Base-by-base conservation (phyloP, 2,329 filamentous ascomycete genomes). In the Neonectria coccinea region DNA sequence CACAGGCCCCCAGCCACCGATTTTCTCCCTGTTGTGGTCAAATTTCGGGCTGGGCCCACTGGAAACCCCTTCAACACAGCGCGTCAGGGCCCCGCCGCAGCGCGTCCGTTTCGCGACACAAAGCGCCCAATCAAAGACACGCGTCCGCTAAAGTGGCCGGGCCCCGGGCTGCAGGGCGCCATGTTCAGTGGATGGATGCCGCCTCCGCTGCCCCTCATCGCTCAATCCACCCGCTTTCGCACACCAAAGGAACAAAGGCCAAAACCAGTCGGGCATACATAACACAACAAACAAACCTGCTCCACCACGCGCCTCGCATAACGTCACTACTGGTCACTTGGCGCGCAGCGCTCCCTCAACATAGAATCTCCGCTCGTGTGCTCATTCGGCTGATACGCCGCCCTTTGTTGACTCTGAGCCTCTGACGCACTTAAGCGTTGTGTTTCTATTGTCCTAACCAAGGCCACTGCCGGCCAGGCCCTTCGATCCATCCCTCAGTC, bases 101-200 rank as follows among this genome's bases (percentile, higher is more conserved):
- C 76, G 76, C 76, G 76, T 75, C 65, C 27, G 45, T 73, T 73
- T 77, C 76, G 76, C 69, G 76, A 68, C 59, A 36, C 20, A 50
- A 22, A 29, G 53, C 54, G 61, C 52, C 74, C 73, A 73, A 76
- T 76, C 70, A 75, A 48, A 36, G 16, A 36, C 12, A 5, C 29
- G 45, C 27, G 27, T 39, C 39, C 11, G 48, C n/a, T 33, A 51
- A 51, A 33, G 48, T 33, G 48, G 27, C 48, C 31, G 10, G 48
- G 48, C n/a, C 27, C 10, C 2, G 29, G 16, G 27, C 14, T 51
- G 29, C 48, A 45, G 36, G 39, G 53, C 29, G 20, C 18, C 25
- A 18, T 56, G 53, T 29, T 36, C 29, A 18, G n/a, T 56, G 53
- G 27, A 56, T 56, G 53, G 27, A 56, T 29, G 53, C 22, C 10